These are phyloP conservation scores for Microbotryomycetes sp. DNA, from an alignment of 1,284 basidiomycete species.

Conservation along the genomic window DNA sequence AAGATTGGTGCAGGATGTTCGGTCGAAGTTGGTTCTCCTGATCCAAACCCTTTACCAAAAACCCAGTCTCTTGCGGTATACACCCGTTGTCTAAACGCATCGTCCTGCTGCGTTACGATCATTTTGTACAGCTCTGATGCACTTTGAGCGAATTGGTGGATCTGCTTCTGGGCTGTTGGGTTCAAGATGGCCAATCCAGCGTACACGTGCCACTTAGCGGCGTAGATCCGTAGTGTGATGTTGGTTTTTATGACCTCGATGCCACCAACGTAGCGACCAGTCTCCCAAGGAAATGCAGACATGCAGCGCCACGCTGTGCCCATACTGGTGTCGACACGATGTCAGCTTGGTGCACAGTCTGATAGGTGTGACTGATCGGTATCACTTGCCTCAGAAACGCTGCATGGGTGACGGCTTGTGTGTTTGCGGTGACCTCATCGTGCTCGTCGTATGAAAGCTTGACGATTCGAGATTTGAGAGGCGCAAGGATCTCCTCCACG, in stretches of 20 bases:
- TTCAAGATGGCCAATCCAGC: conserved; percentile 96
- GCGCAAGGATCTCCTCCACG: conserved; percentile 75
- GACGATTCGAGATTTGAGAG: conserved; percentile 81
- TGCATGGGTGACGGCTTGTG: conserved; percentile 95
- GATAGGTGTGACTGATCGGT: neutral
- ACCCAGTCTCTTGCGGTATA: conserved; percentile 70
- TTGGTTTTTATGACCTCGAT: conserved; percentile 99
- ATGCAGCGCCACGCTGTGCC: conserved; percentile 87
- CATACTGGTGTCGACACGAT: conserved; percentile 59
- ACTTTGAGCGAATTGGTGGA: conserved; percentile 80
- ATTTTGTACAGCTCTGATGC: conserved; percentile 89
- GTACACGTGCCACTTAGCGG: conserved; percentile 98
- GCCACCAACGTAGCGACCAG: conserved; percentile 85
- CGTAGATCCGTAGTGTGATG: conserved; percentile 90
- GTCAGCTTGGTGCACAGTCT: neutral
- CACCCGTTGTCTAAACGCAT: conserved; percentile 62
- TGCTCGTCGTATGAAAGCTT: conserved; percentile 93
- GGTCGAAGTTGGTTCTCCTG: conserved; percentile 10
- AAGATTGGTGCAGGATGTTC: conserved; percentile 61
- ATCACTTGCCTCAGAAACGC: conserved; percentile 77
- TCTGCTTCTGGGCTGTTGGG: conserved; percentile 81
- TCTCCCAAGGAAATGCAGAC: conserved; percentile 87
- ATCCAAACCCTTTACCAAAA: conserved; percentile 53
- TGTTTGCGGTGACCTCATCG: conserved; percentile 92
- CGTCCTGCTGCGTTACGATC: conserved; percentile 75